These are phyloP conservation scores for Dothideomycetes sp. DNA, from an alignment of 2,329 filamentous ascomycete species.

Conservation along the genomic window DNA sequence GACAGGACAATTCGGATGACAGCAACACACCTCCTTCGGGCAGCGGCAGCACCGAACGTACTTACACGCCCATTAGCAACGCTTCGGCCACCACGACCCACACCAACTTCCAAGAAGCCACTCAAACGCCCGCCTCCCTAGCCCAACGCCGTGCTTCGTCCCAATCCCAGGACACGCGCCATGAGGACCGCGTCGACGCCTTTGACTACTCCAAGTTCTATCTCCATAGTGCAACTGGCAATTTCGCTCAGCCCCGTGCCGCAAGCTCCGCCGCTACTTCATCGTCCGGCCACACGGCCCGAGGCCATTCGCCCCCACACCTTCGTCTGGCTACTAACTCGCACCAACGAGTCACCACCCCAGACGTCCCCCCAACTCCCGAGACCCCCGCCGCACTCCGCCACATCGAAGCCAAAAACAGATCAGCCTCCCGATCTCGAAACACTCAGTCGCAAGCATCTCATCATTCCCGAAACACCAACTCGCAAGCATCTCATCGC, in stretches of 20 bases:
- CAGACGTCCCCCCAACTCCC: conserved; percentile 23
- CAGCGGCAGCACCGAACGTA: conserved; percentile 5
- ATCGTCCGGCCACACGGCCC: conserved; percentile 44
- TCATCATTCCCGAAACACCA: conserved; percentile 28
- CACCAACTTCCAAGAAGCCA: conserved; percentile 39
- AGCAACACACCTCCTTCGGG: background rate
- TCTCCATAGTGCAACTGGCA: conserved; percentile 82
- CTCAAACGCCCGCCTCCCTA: conserved; percentile 18
- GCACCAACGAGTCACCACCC: no score
- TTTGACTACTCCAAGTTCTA: conserved; percentile 98
- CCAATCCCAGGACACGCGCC: no score
- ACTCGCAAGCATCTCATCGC: no score
- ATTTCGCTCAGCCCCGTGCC: conserved; percentile 48
- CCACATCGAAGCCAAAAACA: conserved; percentile 27
- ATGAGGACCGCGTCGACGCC: conserved; percentile 88
- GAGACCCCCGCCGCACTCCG: conserved; percentile 25
- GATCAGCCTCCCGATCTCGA: no score
- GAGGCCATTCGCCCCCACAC: conserved; percentile 20
- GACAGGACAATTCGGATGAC: conserved; percentile 3
- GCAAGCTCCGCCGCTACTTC: conserved; percentile 45
- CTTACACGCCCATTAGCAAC: background rate
- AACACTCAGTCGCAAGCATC: no score
- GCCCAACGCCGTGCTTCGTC: background rate
- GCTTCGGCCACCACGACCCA: conserved; percentile 1
- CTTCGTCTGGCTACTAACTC: conserved; percentile 21